Conservation (phyloP, 139 green algal genomes). For the Tetradesmus lagerheimii region DNA sequence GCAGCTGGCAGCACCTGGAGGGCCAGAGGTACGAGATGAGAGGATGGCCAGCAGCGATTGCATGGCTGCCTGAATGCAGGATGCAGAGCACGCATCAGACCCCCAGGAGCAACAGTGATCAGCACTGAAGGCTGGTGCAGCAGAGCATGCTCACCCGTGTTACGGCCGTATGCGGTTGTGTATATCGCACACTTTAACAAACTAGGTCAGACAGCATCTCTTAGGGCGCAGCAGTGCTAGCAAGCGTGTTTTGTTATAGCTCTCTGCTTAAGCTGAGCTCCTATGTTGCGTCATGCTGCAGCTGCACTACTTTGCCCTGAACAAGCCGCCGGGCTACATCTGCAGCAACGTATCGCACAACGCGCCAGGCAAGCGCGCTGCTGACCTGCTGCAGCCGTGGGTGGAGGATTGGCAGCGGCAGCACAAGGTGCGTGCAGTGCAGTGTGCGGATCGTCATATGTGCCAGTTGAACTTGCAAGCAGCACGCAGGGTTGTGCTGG, state of each 20-base stretch:
- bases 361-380: constrained; percentile 61
- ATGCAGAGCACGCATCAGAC: too few species aligned
- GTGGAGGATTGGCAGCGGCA: constrained; percentile 56
- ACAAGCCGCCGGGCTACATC: constrained; percentile 86
- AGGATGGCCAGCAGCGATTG: too few species aligned
- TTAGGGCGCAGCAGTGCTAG: not conserved
- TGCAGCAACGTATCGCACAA: constrained; percentile 65
- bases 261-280: not conserved
- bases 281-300: not conserved
- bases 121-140: too few species aligned
- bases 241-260: not conserved
- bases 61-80: not conserved
- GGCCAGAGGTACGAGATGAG: not conserved
- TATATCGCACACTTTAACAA: too few species aligned
- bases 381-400: constrained; percentile 81
- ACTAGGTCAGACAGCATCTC: too few species aligned
- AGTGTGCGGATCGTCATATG: not conserved
- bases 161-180: too few species aligned
- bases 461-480: not conserved
- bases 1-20: not conserved
- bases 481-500: not conserved
- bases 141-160: too few species aligned
- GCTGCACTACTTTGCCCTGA: constrained; percentile 79
- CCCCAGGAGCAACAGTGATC: not conserved
- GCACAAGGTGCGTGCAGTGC: constrained; percentile 48